Percentiles rank a stretch among this genome's conserved stretches.
Conservation (phyloP, 805 yeast genomes). For the Yamadazyma ubonensis region DNA sequence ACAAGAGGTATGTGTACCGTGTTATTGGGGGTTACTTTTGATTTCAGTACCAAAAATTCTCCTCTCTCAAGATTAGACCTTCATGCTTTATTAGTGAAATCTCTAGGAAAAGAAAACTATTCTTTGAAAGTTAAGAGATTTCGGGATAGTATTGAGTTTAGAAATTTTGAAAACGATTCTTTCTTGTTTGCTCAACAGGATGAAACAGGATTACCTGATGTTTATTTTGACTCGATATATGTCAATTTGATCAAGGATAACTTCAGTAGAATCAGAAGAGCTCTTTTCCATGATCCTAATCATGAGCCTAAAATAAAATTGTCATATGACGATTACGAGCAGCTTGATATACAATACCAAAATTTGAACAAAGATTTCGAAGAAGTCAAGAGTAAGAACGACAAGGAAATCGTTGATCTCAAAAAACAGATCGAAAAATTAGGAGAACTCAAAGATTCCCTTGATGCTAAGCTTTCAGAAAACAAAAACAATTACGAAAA, state of each 20-base stretch:
- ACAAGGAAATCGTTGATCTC: constrained; percentile 20
- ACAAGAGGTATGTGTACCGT: constrained; percentile 73
- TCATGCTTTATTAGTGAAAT: constrained; percentile 58
- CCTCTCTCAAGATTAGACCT: constrained; percentile 61
- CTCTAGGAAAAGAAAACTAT: constrained; percentile 82
- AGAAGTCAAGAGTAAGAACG: constrained; percentile 20
- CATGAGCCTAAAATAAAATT: constrained; percentile 67
- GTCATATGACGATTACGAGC: constrained; percentile 59
- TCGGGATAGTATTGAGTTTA: constrained; percentile 55
- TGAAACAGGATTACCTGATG: constrained; percentile 83
- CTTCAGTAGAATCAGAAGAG: constrained; percentile 60
- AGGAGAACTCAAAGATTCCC: constrained; percentile 12
- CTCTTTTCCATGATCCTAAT: constrained; percentile 72
- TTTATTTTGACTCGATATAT: constrained; percentile 67
- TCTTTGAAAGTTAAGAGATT: constrained; percentile 71
- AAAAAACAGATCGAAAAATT: constrained; percentile 20
- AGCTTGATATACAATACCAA: constrained; percentile 38
- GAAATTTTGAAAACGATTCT: constrained; percentile 53
- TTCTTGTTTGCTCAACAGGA: constrained; percentile 57
- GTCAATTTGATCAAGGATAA: constrained; percentile 69
- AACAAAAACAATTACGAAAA: constrained; percentile 21
- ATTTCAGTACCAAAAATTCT: constrained; percentile 63
- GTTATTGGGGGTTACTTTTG: constrained; percentile 75
- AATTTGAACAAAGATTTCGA: constrained; percentile 24
- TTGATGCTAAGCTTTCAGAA: constrained; percentile 20